Conservation (phyloP, 2,329 filamentous ascomycete species). For the Cadophora luteo-olivacea region DNA sequence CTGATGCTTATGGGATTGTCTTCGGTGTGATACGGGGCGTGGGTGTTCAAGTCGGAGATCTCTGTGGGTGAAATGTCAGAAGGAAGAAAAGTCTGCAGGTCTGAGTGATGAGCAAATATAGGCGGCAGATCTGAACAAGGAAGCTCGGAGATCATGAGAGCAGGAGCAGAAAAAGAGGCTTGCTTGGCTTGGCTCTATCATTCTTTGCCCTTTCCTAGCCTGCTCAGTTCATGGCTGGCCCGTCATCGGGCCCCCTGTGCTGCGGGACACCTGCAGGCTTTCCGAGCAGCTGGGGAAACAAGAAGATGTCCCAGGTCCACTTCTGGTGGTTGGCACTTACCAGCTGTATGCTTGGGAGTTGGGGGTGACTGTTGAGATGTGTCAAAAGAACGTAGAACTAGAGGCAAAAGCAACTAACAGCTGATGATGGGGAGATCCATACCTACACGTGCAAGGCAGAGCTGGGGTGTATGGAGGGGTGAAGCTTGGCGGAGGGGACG, state of each 20-base stretch:
- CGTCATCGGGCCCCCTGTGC: slow-evolving; percentile 7
- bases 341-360: slow-evolving; percentile 12
- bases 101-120: slow-evolving; percentile 17
- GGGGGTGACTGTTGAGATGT: slow-evolving; percentile 30
- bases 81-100: slow-evolving; percentile 22
- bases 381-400: slow-evolving; percentile 28
- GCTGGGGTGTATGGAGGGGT: slow-evolving; percentile 18
- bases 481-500: slow-evolving; percentile 7
- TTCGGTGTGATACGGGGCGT: slow-evolving; percentile 15
- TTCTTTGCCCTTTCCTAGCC: slow-evolving; percentile 22
- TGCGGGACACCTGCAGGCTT: slow-evolving; percentile 9
- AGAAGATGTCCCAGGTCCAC: not conserved
- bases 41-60: slow-evolving; percentile 14
- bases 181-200: slow-evolving; percentile 26
- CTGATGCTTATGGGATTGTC: not conserved
- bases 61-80: slow-evolving; percentile 24
- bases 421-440: slow-evolving; percentile 11
- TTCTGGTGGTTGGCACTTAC: slow-evolving; percentile 15
- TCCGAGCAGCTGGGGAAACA: not conserved
- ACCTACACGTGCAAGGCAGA: slow-evolving; percentile 18
- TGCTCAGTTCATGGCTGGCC: slow-evolving; percentile 8
- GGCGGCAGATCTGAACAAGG: slow-evolving; percentile 7
- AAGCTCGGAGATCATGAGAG: slow-evolving; percentile 31
- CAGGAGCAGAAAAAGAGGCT: slow-evolving; percentile 23
- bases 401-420: slow-evolving; percentile 8